Evolutionary conservation across 176 grass and related monocot species (phyloP), one percentile per base, ranked within the genome.

Genomic region (Bothriochloa decipiens): DNA sequence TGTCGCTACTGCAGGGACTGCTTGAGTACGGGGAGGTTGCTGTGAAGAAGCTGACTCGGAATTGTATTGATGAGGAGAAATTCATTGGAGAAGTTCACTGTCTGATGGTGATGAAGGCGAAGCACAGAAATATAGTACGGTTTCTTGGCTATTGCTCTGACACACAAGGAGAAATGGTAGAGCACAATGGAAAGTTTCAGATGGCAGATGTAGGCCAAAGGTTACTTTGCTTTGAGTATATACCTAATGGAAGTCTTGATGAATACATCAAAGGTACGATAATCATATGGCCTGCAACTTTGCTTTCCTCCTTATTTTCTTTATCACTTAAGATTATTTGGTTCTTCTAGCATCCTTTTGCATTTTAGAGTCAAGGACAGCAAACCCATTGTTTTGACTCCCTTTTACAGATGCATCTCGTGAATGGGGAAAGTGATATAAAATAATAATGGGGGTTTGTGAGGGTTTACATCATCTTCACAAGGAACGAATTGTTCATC

Each of bases 391-490:
- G 47, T 50, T 50, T 50, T 17, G 0, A 50, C 41, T 72, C 4
- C 27, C 14, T 47, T 28, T 0, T 4, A 20, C 46, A 75, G 72
- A 22, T 53, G 15, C 46, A 75, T 75, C 46, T 53, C 15, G 26
- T 32, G 28, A 52, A 22, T 75, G 72, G 72, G 17, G 28, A 1
- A 18, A 35, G 17, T 15, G 72, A 3, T 75, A 75, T 15, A 20
- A 50, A 20, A 75, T 75, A n/a, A 60, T 60, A 10, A 60, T 23
- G 22, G 55, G 55, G 3, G 18, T 60, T n/a, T 60, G 22, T 1
- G 29, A 75, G 6, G 72, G 72, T 5, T 10, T 75, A 18, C 14
- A 50, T 75, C 52, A 75, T 26, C 72, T 75, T 33, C 72, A 75
- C 26, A 4, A 20, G 29, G 7, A 28, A 3, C 0, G 16, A 52